A percentile compares a stretch with the other conserved stretches of the same genome.
These are phyloP conservation scores for Rhynchospora breviuscula DNA, from an alignment of 176 grass and related monocot genomes.

Conservation along the genomic window DNA sequence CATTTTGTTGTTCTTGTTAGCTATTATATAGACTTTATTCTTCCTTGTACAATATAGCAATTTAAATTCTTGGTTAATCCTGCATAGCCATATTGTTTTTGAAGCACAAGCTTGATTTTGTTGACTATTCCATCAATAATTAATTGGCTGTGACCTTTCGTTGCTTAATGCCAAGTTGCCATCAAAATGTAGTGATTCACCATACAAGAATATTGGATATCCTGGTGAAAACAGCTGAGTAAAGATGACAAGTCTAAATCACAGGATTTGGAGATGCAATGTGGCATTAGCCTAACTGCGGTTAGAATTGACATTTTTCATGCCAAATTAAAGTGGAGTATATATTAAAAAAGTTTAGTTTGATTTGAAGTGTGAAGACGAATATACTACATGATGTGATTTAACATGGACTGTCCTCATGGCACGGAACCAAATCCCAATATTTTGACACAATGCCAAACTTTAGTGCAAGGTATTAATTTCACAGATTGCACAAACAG, in stretches of 20 bases:
- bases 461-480: background rate
- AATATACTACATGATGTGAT: background rate
- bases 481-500: background rate
- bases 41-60: background rate
- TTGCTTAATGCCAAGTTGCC: background rate
- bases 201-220: background rate
- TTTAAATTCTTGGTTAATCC: background rate
- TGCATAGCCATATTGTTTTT: background rate
- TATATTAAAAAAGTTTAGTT: background rate
- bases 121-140: background rate
- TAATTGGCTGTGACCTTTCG: background rate
- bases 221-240: background rate
- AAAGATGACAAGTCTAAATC: background rate
- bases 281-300: background rate
- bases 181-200: background rate
- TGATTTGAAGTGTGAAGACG: background rate
- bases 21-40: background rate
- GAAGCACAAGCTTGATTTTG: background rate
- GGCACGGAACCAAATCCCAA: background rate
- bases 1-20: background rate
- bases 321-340: background rate
- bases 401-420: background rate
- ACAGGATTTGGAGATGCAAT: background rate
- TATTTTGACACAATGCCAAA: background rate
- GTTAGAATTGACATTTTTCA: background rate